phyloP scores from a whole-genome alignment of 2,329 filamentous ascomycete species.

The Clonostachys byssicola region DNA sequence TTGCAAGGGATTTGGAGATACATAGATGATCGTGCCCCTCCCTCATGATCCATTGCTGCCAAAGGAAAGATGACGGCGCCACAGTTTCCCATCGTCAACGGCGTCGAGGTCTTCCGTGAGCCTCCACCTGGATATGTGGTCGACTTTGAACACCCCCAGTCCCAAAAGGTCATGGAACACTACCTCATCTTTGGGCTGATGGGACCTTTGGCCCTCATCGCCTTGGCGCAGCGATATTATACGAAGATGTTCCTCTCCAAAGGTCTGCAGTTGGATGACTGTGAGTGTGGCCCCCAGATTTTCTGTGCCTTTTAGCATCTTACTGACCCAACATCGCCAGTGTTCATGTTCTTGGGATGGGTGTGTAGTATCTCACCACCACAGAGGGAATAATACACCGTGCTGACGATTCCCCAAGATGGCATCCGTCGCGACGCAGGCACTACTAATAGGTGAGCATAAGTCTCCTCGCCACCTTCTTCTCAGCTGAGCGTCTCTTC shows the following conservation, averaged over 20 bases:
- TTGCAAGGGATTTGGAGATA: too few relatives aligned
- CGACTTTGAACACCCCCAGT: conserved; percentile 16
- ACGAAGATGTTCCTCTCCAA: conserved; percentile 19
- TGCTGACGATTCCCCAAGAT: not conserved
- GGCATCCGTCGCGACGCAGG: conserved; percentile 8
- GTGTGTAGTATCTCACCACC: conserved; percentile 4
- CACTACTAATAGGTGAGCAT: conserved; percentile 6
- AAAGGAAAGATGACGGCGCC: not conserved
- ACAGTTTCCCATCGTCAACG: conserved; percentile 12
- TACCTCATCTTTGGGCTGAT: conserved; percentile 18
- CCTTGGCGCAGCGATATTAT: conserved; percentile 19
- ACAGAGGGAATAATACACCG: too few relatives aligned
- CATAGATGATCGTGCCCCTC: too few relatives aligned
- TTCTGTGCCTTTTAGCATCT: too few relatives aligned
- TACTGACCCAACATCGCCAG: conserved; percentile 1
- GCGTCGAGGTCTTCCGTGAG: conserved; percentile 12
- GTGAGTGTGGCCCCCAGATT: conserved; percentile 3
- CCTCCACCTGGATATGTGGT: conserved; percentile 18
- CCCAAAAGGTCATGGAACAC: conserved; percentile 8
- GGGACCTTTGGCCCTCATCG: conserved; percentile 13
- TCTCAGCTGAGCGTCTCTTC: too few relatives aligned
- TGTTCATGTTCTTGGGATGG: conserved; percentile 18
- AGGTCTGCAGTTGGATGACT: conserved; percentile 15
- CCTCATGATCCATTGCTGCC: too few relatives aligned
- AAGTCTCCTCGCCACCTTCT: too few relatives aligned